Evolutionary conservation across 345 rosid species (phyloP).

Genomic region (Geranium brycei): DNA sequence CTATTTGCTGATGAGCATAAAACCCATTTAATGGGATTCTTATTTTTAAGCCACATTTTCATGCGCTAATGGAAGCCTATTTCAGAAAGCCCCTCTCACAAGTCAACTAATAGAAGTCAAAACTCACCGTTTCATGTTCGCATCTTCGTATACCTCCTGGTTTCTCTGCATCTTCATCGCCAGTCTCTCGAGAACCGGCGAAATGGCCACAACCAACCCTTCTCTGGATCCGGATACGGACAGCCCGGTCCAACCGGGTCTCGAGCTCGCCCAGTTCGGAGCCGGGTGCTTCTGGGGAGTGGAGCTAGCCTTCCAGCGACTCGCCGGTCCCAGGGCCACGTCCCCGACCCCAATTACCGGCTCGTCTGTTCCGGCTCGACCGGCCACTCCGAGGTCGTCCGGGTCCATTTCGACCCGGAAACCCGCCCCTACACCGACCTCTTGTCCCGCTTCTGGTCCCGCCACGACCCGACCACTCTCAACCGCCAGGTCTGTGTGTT

Average conservation of each 20-base stretch:
- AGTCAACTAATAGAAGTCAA: too few species aligned
- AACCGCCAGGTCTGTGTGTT: constrained; percentile 52
- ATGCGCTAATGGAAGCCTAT: too few species aligned
- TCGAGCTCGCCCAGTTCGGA: constrained; percentile 68
- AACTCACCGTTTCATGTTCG: too few species aligned
- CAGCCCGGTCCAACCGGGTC: constrained; percentile 27
- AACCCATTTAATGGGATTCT: too few species aligned
- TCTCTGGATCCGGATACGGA: constrained; percentile 58
- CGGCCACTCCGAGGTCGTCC: constrained; percentile 66
- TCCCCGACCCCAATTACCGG: constrained; percentile 47
- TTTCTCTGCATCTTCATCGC: too few species aligned
- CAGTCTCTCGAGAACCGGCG: background rate
- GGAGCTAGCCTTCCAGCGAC: constrained; percentile 71
- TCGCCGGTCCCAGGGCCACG: constrained; percentile 59
- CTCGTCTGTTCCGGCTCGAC: constrained; percentile 61
- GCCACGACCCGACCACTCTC: constrained; percentile 71
- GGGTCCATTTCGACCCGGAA: constrained; percentile 67
- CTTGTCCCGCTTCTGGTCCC: constrained; percentile 62
- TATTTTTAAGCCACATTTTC: too few species aligned
- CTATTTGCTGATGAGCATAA: too few species aligned
- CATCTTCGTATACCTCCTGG: too few species aligned
- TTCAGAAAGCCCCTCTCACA: too few species aligned
- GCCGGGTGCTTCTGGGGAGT: constrained; percentile 97
- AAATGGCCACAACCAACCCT: constrained; percentile 23
- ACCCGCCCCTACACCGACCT: constrained; percentile 38